Percentiles rank a stretch among this genome's conserved stretches.
phyloP scores from a whole-genome alignment of 257 asterid genomes.

The Hygrophila difformis region DNA sequence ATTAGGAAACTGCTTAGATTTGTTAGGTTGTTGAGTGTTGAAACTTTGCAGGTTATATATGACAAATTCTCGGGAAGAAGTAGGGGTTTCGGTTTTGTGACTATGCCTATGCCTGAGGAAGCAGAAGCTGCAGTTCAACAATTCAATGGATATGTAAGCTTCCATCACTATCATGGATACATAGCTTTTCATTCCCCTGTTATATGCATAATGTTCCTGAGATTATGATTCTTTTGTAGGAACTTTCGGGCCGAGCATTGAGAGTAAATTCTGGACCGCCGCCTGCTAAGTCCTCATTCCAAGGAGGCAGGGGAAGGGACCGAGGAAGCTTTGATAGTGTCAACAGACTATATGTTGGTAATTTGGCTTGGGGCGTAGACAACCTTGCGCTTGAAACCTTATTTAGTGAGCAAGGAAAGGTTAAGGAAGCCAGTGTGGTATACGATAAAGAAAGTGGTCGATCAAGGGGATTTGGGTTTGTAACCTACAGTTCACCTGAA shows the following conservation, averaged over 20 bases:
- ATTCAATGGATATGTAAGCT: conserved; percentile 80
- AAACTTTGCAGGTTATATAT: conserved; percentile 63
- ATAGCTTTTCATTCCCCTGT: not conserved
- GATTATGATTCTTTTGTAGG: conserved; percentile 33
- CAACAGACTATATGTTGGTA: conserved; percentile 65
- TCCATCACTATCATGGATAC: not conserved
- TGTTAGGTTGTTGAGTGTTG: not conserved
- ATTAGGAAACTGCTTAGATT: no score
- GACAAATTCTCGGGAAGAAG: conserved; percentile 86
- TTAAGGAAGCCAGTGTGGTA: conserved; percentile 74
- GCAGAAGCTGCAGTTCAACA: conserved; percentile 69
- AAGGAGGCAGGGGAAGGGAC: conserved; percentile 40
- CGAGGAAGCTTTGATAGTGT: conserved; percentile 22
- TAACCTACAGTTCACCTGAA: conserved; percentile 53
- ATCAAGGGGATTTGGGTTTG: conserved; percentile 91
- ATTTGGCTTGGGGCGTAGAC: conserved; percentile 85
- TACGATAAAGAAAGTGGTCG: conserved; percentile 78
- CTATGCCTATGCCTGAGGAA: conserved; percentile 65
- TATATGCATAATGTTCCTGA: conserved; percentile 2
- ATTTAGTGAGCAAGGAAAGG: conserved; percentile 74
- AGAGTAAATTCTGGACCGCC: conserved; percentile 91
- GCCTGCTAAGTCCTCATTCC: conserved; percentile 50
- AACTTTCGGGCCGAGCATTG: conserved; percentile 62
- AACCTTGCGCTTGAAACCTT: conserved; percentile 45
- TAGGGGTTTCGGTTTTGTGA: conserved; percentile 89